These are phyloP conservation scores for Ormosia emarginata DNA, from an alignment of 306 rosid species.

Conservation along the genomic window DNA sequence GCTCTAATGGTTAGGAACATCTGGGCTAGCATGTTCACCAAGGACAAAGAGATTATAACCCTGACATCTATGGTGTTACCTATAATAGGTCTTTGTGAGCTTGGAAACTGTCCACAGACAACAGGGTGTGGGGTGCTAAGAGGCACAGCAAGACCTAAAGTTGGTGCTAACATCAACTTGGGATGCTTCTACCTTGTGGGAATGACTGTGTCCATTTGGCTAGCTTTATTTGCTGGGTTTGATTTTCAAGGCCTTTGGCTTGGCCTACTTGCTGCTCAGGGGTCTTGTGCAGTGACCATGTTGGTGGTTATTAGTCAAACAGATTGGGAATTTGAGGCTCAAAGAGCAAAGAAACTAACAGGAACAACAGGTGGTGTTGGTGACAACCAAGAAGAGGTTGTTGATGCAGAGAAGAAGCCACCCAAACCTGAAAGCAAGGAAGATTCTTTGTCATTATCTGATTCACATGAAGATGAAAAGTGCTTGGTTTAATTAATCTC, in stretches of 20 bases:
- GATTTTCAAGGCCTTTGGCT: constrained; percentile 87
- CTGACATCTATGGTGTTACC: constrained; percentile 80
- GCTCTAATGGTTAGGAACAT: constrained; percentile 58
- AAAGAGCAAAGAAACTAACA: constrained; percentile 59
- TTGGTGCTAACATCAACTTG: constrained; percentile 78
- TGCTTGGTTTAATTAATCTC: constrained; percentile 30
- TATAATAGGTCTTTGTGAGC: constrained; percentile 81
- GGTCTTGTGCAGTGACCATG: constrained; percentile 79
- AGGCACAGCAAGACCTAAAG: constrained; percentile 88
- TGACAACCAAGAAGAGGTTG: constrained; percentile 15
- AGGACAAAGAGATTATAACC: constrained; percentile 53
- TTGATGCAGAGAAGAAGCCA: constrained; percentile 34
- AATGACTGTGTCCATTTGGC: constrained; percentile 74
- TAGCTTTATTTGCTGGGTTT: constrained; percentile 57
- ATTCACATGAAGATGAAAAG: constrained; percentile 28
- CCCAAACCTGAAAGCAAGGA: constrained; percentile 35
- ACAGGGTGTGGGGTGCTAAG: constrained; percentile 92
- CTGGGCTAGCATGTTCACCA: constrained; percentile 84
- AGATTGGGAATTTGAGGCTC: constrained; percentile 76
- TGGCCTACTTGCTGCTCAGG: constrained; percentile 90
- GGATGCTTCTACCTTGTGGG: constrained; percentile 88
- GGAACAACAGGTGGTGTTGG: constrained; percentile 23
- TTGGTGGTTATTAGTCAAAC: constrained; percentile 62
- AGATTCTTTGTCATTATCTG: constrained; percentile 20
- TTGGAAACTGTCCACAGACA: constrained; percentile 94